A percentile compares a stretch with the other conserved stretches of the same genome.
Evolutionary conservation across 768 basidiomycete species (phyloP).

Genomic region (Brasilioporus rufonigricans): DNA sequence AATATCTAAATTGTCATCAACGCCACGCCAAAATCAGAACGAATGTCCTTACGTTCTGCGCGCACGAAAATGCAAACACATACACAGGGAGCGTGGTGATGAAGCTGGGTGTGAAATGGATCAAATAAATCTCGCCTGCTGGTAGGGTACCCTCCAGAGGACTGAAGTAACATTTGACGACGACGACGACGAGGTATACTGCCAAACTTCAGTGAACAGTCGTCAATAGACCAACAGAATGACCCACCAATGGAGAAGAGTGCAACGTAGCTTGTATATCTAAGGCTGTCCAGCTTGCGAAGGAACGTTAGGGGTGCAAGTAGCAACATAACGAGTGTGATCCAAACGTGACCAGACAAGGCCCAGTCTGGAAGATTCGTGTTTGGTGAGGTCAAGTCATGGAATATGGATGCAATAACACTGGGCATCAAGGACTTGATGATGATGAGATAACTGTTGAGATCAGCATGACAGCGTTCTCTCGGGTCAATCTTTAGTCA

Average conservation of each 20-base stretch:
- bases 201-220: not conserved
- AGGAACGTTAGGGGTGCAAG: conserved; percentile 83
- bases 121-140: conserved; percentile 64
- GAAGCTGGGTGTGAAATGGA: conserved; percentile 76
- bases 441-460: conserved; percentile 78
- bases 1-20: conserved; percentile 59
- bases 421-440: conserved; percentile 92
- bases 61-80: conserved; percentile 89
- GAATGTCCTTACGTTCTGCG: conserved; percentile 72
- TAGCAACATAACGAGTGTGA: conserved; percentile 70
- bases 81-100: conserved; percentile 90
- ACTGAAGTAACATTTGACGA: conserved; percentile 75
- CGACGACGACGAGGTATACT: conserved; percentile 80
- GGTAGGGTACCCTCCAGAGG: conserved; percentile 63
- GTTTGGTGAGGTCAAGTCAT: conserved; percentile 64
- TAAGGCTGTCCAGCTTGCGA: conserved; percentile 76
- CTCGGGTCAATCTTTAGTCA: not conserved
- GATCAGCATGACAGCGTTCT: not conserved
- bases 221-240: not conserved
- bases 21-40: conserved; percentile 1
- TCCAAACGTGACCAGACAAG: conserved; percentile 78
- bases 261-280: conserved; percentile 90
- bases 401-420: conserved; percentile 80
- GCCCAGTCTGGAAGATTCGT: conserved; percentile 74
- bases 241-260: conserved; percentile 83